These are phyloP conservation scores for Ganoderma leucocontextum DNA, from an alignment of 1,284 basidiomycete genomes.

Conservation along the genomic window DNA sequence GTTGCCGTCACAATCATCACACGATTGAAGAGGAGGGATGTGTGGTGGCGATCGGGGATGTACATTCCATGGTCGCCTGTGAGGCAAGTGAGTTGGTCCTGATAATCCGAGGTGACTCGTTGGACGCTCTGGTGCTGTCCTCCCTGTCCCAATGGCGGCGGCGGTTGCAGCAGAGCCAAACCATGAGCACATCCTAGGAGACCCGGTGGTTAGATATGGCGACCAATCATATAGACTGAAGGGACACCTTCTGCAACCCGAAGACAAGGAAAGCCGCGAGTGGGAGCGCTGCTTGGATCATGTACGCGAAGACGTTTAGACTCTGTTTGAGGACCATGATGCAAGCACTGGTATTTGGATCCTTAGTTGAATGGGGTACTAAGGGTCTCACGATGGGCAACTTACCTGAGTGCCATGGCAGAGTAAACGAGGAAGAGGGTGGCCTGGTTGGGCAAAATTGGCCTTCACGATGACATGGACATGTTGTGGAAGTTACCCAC, in stretches of 20 bases:
- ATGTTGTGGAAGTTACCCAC: conserved; percentile 28
- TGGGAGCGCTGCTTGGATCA: conserved; percentile 63
- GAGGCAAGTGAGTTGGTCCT: conserved; percentile 23
- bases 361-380: not conserved
- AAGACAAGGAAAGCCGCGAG: conserved; percentile 54
- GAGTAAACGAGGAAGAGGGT: conserved; percentile 45
- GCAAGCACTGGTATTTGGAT: conserved; percentile 44
- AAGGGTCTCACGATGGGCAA: not conserved
- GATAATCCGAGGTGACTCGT: conserved; percentile 7
- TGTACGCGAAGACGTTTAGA: conserved; percentile 49
- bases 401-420: conserved; percentile 30
- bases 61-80: conserved; percentile 25
- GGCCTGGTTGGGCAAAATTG: conserved; percentile 17
- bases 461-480: not conserved
- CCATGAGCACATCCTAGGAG: conserved; percentile 46
- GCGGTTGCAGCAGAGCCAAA: conserved; percentile 46
- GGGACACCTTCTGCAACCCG: conserved; percentile 53
- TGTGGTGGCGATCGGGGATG: conserved; percentile 23
- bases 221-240: not conserved
- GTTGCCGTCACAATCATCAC: conserved; percentile 13
- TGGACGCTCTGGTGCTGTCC: conserved; percentile 5
- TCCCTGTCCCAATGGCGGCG: conserved; percentile 22
- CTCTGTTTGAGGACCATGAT: conserved; percentile 49
- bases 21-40: conserved; percentile 23
- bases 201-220: not conserved